Evolutionary conservation across 495 filamentous ascomycete species (phyloP), one percentile per base, ranked within the genome.

Genomic region (Cercophora newfieldiana): DNA sequence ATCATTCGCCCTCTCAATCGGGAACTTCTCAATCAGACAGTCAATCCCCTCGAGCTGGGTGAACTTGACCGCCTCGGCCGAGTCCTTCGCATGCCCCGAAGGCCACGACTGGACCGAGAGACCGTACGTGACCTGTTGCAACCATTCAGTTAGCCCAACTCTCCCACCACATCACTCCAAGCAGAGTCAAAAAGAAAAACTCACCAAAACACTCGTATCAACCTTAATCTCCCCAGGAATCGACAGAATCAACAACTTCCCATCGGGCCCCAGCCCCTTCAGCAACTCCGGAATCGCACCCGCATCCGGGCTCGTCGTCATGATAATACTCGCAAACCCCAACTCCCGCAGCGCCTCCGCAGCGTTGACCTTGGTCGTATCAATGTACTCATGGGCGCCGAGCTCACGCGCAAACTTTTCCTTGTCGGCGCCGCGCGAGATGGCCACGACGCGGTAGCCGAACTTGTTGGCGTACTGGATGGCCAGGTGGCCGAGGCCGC

Each of bases 361-460:
- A 1, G 79, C 71, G 64, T 90, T 84, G 24, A 80, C 79, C 58
- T 82, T 82, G 67, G 79, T 83, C 18, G 78, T 77, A 74, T 91
- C 87, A 68, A 91, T 81, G 74, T 90, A 91, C 57, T 87, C 83
- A 68, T 85, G 87, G 0, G 90, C 90, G 18, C 90, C 90, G 5
- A 91, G 79, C 70, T 88, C 57, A 10, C 76, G 71, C 0, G 86
- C 89, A 65, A 89, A 87, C 31, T 81, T 73, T 56, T 84, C 77
- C 80, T 92, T 91, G 29, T 73, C 67, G 33, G 75, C 77, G 37
- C 85, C 83, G 8, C 81, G 80, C 26, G 84, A 88, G 16, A 91
- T 71, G 0, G 88, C 90, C 0, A 89, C 85, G 29, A 86, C 85
- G 21, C 80, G 82, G 79, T 85, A 91, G 10, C 89, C 89, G 74